A percentile compares a stretch with the other conserved stretches of the same genome.
These are phyloP conservation scores for Cyberlindnera euphorbiae DNA, from an alignment of 805 yeast species.

Conservation along the genomic window DNA sequence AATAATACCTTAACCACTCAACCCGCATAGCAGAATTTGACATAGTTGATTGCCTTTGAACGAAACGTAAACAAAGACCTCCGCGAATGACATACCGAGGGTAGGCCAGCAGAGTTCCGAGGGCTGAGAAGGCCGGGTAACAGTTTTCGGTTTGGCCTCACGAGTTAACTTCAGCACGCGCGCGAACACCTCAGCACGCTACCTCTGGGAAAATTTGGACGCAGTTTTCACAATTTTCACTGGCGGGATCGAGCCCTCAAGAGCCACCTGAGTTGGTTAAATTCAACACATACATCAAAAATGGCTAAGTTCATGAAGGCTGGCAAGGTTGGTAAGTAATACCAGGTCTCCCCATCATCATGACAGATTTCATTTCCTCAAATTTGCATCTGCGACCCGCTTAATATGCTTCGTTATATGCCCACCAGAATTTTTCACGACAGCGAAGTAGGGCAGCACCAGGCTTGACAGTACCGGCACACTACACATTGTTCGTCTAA, in stretches of 20 bases:
- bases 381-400: too few species aligned
- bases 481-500: too few species aligned
- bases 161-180: constrained; percentile 18
- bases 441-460: too few species aligned
- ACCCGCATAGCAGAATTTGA: too few species aligned
- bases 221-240: constrained; percentile 24
- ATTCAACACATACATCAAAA: constrained; percentile 25
- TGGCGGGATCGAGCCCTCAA: constrained; percentile 6
- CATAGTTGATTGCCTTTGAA: neutral
- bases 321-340: constrained; percentile 84
- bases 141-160: too few species aligned
- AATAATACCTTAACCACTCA: too few species aligned
- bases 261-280: constrained; percentile 3
- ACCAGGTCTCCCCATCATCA: neutral
- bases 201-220: constrained; percentile 17
- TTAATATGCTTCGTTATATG: too few species aligned
- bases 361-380: neutral
- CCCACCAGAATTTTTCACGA: too few species aligned
- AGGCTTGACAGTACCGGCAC: too few species aligned
- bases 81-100: neutral
- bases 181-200: constrained; percentile 21
- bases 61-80: constrained; percentile 14
- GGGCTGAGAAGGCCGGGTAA: too few species aligned
- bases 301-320: constrained; percentile 99
- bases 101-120: too few species aligned